Evolutionary conservation across 805 yeast genomes (phyloP), one percentile per base, ranked within the genome.

Genomic region (Myxozyma mucilagina): DNA sequence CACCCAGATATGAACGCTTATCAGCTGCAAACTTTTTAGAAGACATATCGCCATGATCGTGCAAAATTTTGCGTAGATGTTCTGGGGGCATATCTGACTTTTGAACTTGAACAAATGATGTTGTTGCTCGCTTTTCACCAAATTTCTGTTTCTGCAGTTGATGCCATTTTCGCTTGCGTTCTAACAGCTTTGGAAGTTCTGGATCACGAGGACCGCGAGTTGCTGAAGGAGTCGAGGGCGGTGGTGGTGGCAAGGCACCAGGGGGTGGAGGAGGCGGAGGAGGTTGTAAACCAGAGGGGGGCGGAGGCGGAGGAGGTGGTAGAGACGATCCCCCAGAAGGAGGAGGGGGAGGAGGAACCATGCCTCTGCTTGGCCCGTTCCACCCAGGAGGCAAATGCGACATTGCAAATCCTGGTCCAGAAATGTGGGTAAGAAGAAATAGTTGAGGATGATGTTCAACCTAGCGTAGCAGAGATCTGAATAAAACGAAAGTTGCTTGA

Each of bases 41-140:
- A 1, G 96, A 84, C 78, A 92, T 82, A 69, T 93, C 97, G 0
- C 91, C 91, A 69, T 90, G 96, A 63, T 86, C 90, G 53, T 81
- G 80, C 71, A 93, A 84, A 60, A 91, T 88, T 71, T 89, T 90
- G 47, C 99, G 80, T 29, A 93, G 75, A 75, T 92, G 97, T 69
- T 92, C 97, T 0, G 96, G 96, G 0, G 97, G 97, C 91, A 92
- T 87, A 66, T 89, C 91, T 1, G 85, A 80, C 70, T 89, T 89
- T 10, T 80, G 80, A 0, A 87, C 80, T 52, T 81, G 84, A 10
- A 84, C 84, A 47, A 77, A 75, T 13, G 86, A 72, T 6, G 74
- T 68, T 80, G 39, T 82, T 78, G 60, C 72, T 67, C 55, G 71
- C 57, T 54, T 71, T 58, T 76, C 78, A 18, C 78, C 74, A 71